Base-by-base conservation (phyloP, 1,284 basidiomycete species). In the Apiotrichum brassicae region DNA sequence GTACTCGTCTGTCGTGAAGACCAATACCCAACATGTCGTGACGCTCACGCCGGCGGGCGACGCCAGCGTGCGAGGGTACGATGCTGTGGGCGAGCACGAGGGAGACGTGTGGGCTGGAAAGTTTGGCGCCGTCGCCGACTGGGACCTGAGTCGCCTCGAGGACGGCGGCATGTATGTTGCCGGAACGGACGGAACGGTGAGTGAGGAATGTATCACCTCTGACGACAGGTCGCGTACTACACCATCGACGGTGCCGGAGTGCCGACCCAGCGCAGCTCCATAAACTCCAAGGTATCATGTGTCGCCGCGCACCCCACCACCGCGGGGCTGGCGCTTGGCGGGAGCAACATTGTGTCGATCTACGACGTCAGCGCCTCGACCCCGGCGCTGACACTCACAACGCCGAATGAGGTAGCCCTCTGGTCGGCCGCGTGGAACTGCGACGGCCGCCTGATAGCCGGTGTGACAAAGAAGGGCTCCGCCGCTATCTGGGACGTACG, bases 291-390 rank as follows among this genome's bases (percentile, higher is more conserved):
- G 3, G 58, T 74, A 30, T 70, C 69, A 23, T 60, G 57, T 38
- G 38, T 76, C 32, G 26, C 61, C 3, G 62, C 75, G 19, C 75
- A 76, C 49, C 74, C 75, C 1, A 73, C 72, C 2, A 70, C 71
- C 0, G 63, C 70, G 0, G 56, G 60, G 5, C 46, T 76, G 19
- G 56, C 73, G 7, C 64, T 73, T 22, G 59, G 60, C 0, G 59
- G 62, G 0, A 56, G 61, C 14, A 52, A 60, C 2, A 53, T 65
- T 1, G 44, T 67, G 3, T 48, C 62, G 9, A 61, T 76, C 38
- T 75, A 68, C 56, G 66, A 76, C 52, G 46, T 70, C 6, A 46
- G 61, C 4, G 41, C 54, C 13, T 25, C 39, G 3, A 18, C 45
- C 0, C 56, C 64, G 0, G 32, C 51, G 0, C 51, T 68, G 28